These are phyloP conservation scores for Pythium folliculosum DNA, from an alignment of 352 stramenopile genomes.

Conservation along the genomic window DNA sequence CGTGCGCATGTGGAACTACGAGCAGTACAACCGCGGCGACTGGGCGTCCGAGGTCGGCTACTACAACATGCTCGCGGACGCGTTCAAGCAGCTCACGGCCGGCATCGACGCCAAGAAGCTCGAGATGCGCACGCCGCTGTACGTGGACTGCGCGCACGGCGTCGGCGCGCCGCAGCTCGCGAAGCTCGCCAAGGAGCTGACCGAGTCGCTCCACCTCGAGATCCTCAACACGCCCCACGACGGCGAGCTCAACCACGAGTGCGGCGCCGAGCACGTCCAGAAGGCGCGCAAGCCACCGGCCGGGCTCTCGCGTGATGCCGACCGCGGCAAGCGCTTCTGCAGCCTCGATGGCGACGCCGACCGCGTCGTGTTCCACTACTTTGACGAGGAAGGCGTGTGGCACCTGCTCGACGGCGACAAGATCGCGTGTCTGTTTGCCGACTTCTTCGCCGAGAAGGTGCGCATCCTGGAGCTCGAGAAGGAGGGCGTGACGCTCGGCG, in stretches of 20 bases:
- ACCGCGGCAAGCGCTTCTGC: constrained; percentile 85
- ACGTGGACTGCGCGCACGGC: constrained; percentile 94
- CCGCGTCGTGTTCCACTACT: constrained; percentile 97
- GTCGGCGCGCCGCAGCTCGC: constrained; percentile 85
- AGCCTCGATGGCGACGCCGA: constrained; percentile 98
- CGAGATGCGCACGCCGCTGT: constrained; percentile 76
- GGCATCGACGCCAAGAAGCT: constrained; percentile 78
- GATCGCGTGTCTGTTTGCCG: constrained; percentile 95
- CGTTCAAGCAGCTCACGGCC: constrained; percentile 91
- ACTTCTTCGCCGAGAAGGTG: constrained; percentile 94
- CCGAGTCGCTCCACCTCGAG: constrained; percentile 80
- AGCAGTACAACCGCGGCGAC: constrained; percentile 88
- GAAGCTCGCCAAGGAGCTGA: constrained; percentile 78
- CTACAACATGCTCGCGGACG: constrained; percentile 93
- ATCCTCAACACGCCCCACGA: constrained; percentile 79
- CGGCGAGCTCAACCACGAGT: constrained; percentile 95
- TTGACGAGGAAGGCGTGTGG: constrained; percentile 74
- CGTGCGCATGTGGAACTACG: constrained; percentile 93
- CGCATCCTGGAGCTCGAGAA: constrained; percentile 64
- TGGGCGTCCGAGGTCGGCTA: constrained; percentile 93
- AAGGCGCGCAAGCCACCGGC: constrained; percentile 88
- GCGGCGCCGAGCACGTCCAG: constrained; percentile 97
- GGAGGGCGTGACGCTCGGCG: constrained; percentile 89
- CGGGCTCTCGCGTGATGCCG: constrained; percentile 61
- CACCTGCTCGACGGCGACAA: constrained; percentile 98